Base-by-base conservation (phyloP, 2,329 filamentous ascomycete species). In the Ramularia endophylla region DNA sequence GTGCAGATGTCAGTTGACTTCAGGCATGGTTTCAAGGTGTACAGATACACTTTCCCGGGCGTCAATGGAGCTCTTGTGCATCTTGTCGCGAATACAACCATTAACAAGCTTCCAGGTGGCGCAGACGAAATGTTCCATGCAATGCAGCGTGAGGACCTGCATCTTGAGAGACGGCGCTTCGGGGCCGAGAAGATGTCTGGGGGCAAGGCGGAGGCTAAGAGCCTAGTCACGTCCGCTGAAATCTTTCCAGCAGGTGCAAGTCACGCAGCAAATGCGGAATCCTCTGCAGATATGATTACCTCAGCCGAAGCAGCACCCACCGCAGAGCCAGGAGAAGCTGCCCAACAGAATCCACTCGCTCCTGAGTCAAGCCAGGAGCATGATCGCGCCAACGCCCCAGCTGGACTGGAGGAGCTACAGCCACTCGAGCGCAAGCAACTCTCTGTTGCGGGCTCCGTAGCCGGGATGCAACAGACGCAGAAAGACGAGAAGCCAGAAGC, bases 121-220 rank as follows among this genome's bases (percentile, higher is more conserved):
- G 70, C 82, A 0, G 66, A 87, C 52, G 71, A 77, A 2, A 66
- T 87, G 44, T 85, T 83, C 47, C 52, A 64, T 38, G 62, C 65
- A 27, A 54, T 73, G 18, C 67, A 71, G 47, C 44, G 47, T 33
- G 52, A 56, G 20, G 63, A 72, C 28, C 61, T 70, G 25, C 65
- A 58, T 20, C 47, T 65, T 17, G 54, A 61, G 41, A 51, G 62
- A 7, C 53, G 59, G 8, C 38, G 48, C 4, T 59, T 59, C 18
- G 41, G 38, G 5, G 16, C 18, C 15, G 50, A 50, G 43, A 52
- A 48, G 32, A 45, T 42, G 36, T 43, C 41, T 43, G 50, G 43
- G 46, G 31, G 17, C 25, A 48, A 46, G 39, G 25, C 31, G 9
- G 25, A 40, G 27, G 12, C n/a, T 16, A 22, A 41, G 29, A 32